These are phyloP conservation scores for Penicillium odoratum DNA, from an alignment of 495 filamentous ascomycete genomes.

Conservation along the genomic window DNA sequence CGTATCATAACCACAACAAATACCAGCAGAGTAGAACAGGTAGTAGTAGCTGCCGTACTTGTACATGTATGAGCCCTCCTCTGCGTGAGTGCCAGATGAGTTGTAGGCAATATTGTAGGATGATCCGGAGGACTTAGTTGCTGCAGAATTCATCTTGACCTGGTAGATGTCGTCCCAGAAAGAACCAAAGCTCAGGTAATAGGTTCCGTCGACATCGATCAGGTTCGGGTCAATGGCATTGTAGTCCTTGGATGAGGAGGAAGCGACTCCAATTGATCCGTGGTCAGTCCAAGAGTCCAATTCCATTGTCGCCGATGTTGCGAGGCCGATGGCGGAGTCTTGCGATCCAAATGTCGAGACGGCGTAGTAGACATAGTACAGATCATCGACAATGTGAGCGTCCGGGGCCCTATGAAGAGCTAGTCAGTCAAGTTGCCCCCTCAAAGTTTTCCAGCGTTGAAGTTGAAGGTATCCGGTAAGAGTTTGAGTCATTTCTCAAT, in stretches of 20 bases:
- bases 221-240: slow-evolving; percentile 76
- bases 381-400: slow-evolving; percentile 51
- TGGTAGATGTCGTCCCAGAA: slow-evolving; percentile 74
- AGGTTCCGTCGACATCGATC: slow-evolving; percentile 46
- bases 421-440: too few species aligned
- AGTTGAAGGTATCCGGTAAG: too few species aligned
- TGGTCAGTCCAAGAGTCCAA: slow-evolving; percentile 56
- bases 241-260: slow-evolving; percentile 50
- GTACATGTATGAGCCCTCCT: slow-evolving; percentile 63
- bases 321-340: slow-evolving; percentile 66
- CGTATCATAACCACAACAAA: slow-evolving; percentile 63
- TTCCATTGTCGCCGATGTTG: slow-evolving; percentile 62
- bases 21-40: slow-evolving; percentile 66
- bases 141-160: slow-evolving; percentile 52
- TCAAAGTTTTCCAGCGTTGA: too few species aligned
- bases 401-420: slow-evolving; percentile 59
- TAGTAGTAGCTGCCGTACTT: slow-evolving; percentile 63
- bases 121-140: slow-evolving; percentile 36
- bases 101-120: slow-evolving; percentile 57
- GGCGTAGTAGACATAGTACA: slow-evolving; percentile 73
- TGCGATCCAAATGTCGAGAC: slow-evolving; percentile 69
- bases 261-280: slow-evolving; percentile 52
- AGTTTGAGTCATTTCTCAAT: too few species aligned
- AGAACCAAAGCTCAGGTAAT: slow-evolving; percentile 65
- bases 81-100: slow-evolving; percentile 49